These are phyloP conservation scores for Mrakia blollopis DNA, from an alignment of 768 basidiomycete genomes.

Conservation along the genomic window DNA sequence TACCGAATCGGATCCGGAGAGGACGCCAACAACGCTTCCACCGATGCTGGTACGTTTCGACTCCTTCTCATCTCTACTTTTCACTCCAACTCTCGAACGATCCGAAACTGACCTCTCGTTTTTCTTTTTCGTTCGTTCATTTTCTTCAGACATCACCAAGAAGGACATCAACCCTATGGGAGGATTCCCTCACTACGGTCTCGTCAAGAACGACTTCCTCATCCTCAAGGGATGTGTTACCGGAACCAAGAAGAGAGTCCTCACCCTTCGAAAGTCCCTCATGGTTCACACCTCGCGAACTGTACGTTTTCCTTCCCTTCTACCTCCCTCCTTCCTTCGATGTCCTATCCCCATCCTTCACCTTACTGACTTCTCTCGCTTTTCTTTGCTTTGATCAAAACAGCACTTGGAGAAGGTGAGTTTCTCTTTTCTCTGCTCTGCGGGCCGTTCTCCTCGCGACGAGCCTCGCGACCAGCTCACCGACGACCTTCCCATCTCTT, in stretches of 20 bases:
- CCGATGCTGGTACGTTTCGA: slow-evolving; percentile 55
- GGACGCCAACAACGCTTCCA: slow-evolving; percentile 80
- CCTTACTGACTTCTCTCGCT: not conserved
- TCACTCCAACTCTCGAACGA: not conserved
- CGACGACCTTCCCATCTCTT: not conserved
- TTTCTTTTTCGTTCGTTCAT: not conserved
- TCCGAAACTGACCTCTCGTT: not conserved
- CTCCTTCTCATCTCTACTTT: not conserved
- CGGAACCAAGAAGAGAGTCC: slow-evolving; percentile 95
- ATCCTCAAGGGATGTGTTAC: slow-evolving; percentile 94
- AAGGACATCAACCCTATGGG: slow-evolving; percentile 87
- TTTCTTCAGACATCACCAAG: slow-evolving; percentile 66
- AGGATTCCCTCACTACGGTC: slow-evolving; percentile 92
- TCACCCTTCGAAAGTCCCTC: slow-evolving; percentile 94
- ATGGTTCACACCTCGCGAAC: slow-evolving; percentile 87
- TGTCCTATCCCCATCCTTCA: no score
- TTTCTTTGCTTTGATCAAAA: not conserved
- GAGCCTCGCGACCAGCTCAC: not conserved
- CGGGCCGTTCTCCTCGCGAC: not conserved
- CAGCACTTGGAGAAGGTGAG: slow-evolving; percentile 84
- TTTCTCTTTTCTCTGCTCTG: slow-evolving; percentile 55
- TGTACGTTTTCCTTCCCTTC: not conserved
- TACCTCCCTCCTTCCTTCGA: not conserved
- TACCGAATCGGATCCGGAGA: slow-evolving; percentile 82
- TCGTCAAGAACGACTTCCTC: slow-evolving; percentile 97